Percentiles rank a stretch among this genome's conserved stretches.
phyloP scores from a whole-genome alignment of 2,329 filamentous ascomycete species.

The Aureobasidium sp. region DNA sequence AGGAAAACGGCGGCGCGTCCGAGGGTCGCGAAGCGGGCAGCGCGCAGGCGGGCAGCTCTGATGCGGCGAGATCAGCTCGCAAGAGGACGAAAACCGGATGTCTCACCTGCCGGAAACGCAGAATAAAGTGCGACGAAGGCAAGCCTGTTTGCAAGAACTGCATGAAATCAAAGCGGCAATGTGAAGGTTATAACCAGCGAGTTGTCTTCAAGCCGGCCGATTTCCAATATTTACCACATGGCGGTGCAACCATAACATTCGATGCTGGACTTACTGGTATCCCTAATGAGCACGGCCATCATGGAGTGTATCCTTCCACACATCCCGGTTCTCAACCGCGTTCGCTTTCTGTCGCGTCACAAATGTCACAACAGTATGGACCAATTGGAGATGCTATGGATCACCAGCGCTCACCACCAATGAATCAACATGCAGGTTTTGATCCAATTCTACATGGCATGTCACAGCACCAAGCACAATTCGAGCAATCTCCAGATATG shows the following conservation, averaged over 20 bases:
- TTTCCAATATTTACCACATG: conserved; percentile 43
- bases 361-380: neutral
- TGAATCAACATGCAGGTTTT: neutral
- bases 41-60: conserved; percentile 6
- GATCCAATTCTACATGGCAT: conserved; percentile 7
- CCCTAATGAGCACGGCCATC: neutral
- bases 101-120: conserved; percentile 83
- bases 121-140: conserved; percentile 95
- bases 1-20: conserved; percentile 1
- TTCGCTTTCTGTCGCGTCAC: neutral
- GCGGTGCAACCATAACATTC: conserved; percentile 31
- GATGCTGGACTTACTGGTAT: conserved; percentile 17
- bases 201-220: conserved; percentile 72
- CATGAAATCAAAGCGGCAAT: conserved; percentile 75
- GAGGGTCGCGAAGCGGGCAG: neutral
- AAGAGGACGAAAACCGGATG: conserved; percentile 90
- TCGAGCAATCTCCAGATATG: neutral
- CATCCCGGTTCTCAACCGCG: neutral
- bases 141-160: conserved; percentile 76
- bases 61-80: conserved; percentile 17
- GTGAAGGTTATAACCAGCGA: conserved; percentile 76
- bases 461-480: neutral
- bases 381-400: neutral
- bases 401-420: neutral
- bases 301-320: neutral